Base-by-base conservation (phyloP, 306 rosid species). In the Coriaria nepalensis region DNA sequence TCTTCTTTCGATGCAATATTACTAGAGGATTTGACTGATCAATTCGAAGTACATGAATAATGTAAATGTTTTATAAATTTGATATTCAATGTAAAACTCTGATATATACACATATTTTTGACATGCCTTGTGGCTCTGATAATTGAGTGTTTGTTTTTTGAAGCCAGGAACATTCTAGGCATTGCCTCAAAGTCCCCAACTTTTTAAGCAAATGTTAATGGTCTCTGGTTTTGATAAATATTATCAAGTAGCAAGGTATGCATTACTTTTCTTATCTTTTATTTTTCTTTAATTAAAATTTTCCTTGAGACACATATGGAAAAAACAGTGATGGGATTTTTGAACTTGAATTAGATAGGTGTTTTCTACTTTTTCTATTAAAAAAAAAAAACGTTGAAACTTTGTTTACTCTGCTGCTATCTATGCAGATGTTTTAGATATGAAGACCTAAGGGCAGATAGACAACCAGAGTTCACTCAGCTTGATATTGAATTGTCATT, bases 111-210 rank as follows among this genome's bases (percentile, higher is more conserved):
- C 45, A 61, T 13, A 8, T n/a, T 47, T 53, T 54, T 48, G 68
- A 14, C 45, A 35, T 66, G 43, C 32, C 47, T 13, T 55, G 40
- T 56, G 33, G 74, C 68, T 52, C 69, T 75, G 68, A 81, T 73
- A 53, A 47, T 72, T 35, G 63, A 52, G 34, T 13, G 10, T 64
- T 55, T 77, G 44, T 69, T 64, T 72, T 73, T 65, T 84, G 85
- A 84, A 90, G 97, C 87, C 94, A 79, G 97, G 97, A 71, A 77
- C 95, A 57, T 81, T 84, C 76, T 90, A 81, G 61, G 95, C 95
- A 42, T 73, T 90, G 78, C 97, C 94, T 45, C 97, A 90, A 81
- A 90, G 97, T 68, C 97, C 97, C 0, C 95, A 81, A 73, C 77
- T 90, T 52, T 90, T 85, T 72, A 90, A 90, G 73, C 97, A 90